Percentiles rank a stretch among this genome's conserved stretches.
Evolutionary conservation across 192 early-diverging fungal genomes (phyloP).

Genomic region (Backusella liffmaniae): DNA sequence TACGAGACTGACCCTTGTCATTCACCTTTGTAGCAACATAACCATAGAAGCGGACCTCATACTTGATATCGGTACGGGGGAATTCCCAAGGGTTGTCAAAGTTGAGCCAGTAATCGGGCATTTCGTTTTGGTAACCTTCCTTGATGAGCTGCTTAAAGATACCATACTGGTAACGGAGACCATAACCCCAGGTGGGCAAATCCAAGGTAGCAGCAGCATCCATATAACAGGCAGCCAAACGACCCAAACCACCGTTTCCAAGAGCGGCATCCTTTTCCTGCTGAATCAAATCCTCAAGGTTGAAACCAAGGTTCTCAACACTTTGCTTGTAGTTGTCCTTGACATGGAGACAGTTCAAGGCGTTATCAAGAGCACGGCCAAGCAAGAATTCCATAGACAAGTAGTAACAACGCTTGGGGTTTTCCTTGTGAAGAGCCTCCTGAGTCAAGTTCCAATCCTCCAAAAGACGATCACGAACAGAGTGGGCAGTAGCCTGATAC

Average conservation of each 20-base stretch:
- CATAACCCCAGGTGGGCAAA: slow-evolving; percentile 97
- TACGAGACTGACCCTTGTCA: slow-evolving; percentile 61
- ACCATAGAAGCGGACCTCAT: slow-evolving; percentile 90
- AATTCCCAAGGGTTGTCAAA: slow-evolving; percentile 98
- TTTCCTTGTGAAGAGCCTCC: slow-evolving; percentile 57
- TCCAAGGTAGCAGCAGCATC: slow-evolving; percentile 92
- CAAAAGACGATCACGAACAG: slow-evolving; percentile 90
- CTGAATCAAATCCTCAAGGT: slow-evolving; percentile 88
- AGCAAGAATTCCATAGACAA: slow-evolving; percentile 97
- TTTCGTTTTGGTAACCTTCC: slow-evolving; percentile 94
- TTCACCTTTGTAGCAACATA: slow-evolving; percentile 73
- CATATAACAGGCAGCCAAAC: slow-evolving; percentile 98
- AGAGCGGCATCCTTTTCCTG: slow-evolving; percentile 96
- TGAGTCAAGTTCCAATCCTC: slow-evolving; percentile 95
- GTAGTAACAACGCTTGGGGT: slow-evolving; percentile 97
- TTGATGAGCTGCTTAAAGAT: slow-evolving; percentile 98
- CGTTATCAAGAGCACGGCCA: slow-evolving; percentile 97
- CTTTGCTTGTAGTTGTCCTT: slow-evolving; percentile 75
- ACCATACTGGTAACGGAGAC: slow-evolving; percentile 96
- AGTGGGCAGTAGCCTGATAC: slow-evolving; percentile 91
- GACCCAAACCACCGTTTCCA: slow-evolving; percentile 96
- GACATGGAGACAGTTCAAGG: slow-evolving; percentile 82
- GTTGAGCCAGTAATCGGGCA: slow-evolving; percentile 96
- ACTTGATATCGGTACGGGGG: slow-evolving; percentile 87
- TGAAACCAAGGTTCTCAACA: slow-evolving; percentile 77